Evolutionary conservation across 768 basidiomycete species (phyloP), one percentile per base, ranked within the genome.

Genomic region (Hygrocybe coccinea): DNA sequence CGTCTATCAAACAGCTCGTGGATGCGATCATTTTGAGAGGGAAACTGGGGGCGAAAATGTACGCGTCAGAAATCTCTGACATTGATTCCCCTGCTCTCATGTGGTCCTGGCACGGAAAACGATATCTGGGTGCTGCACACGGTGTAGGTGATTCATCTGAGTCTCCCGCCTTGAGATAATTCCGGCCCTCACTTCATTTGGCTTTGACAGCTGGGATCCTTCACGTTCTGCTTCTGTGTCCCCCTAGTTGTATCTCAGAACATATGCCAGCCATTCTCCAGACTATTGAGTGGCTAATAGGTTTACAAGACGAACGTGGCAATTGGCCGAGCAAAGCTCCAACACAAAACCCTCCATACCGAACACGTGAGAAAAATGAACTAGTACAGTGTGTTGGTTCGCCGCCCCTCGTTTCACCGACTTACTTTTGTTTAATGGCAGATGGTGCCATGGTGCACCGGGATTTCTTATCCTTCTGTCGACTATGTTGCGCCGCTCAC

Each of bases 381-480:
- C 67, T 81, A 12, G 69, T 83, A 1, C 81, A 83, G 80, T 82
- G 63, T 22, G 78, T 19, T 15, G 38, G 10, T 41, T 48, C 46
- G 7, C 44, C 35, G 38, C 24, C 35, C 8, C 7, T 8, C 14
- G 17, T n/a, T 44, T 21, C 7, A 25, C 29, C 29, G 35, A 53
- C 21, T 35, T 24, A 19, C 47, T 50, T 37, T 33, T 17, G 35
- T 8, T 36, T 21, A 10, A 17, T 29, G 6, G 35, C 56, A 81
- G 82, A 56, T 83, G 81, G 83, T 83, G 82, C 55, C 83, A 83
- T 57, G 82, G 83, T 45, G 81, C 81, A 11, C 67, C 82, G 0
- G 81, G 78, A 2, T 69, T 80, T 25, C 52, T 82, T 9, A 73
- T 81, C 7, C 67, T 81, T 11, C 64, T 84, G 9, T 74, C 77